These are phyloP conservation scores for Mesembryanthemum crystallinum DNA, from an alignment of 148 eudicot species.

Conservation along the genomic window DNA sequence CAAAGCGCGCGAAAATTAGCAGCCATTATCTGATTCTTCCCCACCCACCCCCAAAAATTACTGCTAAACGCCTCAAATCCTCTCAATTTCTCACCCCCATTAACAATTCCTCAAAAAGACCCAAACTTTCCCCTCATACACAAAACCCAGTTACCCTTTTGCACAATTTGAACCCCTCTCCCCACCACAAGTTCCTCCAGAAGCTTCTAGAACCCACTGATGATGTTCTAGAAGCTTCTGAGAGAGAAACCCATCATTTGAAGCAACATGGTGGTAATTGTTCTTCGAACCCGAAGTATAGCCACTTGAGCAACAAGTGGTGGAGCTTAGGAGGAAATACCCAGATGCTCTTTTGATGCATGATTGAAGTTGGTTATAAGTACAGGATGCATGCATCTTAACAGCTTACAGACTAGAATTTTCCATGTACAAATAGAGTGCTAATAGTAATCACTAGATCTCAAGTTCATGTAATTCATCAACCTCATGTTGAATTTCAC, in stretches of 20 bases:
- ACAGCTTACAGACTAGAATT: too few species aligned
- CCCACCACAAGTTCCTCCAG: constrained; percentile 66
- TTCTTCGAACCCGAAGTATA: too few species aligned
- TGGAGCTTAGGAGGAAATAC: constrained; percentile 62
- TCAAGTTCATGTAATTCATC: too few species aligned
- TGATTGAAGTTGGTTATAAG: constrained; percentile 89
- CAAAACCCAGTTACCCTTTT: constrained; percentile 40
- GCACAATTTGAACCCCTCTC: constrained; percentile 49
- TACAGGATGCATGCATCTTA: too few species aligned
- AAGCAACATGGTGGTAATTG: neutral
- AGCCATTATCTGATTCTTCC: constrained; percentile 27
- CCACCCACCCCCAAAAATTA: constrained; percentile 70
- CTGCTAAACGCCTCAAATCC: constrained; percentile 63
- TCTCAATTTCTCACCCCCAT: constrained; percentile 44
- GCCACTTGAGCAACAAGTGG: constrained; percentile 82
- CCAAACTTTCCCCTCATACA: constrained; percentile 51
- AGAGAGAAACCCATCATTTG: constrained; percentile 15
- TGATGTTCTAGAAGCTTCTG: constrained; percentile 42
- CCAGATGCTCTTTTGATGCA: constrained; percentile 84
- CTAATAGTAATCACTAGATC: too few species aligned
- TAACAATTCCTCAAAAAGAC: constrained; percentile 34
- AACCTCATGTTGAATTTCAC: too few species aligned
- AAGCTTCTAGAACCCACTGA: constrained; percentile 78
- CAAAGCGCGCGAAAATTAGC: constrained; percentile 28
- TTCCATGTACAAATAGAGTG: too few species aligned